These are phyloP conservation scores for Fomitopsis palustris DNA, from an alignment of 1,284 basidiomycete species.

Conservation along the genomic window DNA sequence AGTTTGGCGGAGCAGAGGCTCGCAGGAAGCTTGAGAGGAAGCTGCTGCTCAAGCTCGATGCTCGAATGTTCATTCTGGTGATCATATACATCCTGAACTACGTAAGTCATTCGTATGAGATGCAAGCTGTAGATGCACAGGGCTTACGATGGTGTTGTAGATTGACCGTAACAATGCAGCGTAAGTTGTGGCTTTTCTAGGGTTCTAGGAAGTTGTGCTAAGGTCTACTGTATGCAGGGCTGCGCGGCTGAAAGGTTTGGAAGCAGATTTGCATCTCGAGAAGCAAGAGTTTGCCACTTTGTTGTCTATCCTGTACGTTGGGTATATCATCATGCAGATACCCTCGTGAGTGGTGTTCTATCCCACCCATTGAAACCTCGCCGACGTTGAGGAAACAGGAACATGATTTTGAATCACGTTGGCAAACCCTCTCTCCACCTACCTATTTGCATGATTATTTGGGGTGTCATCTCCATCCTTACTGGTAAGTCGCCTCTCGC, in stretches of 20 bases:
- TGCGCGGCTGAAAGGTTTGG: constrained; percentile 67
- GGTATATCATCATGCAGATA: constrained; percentile 79
- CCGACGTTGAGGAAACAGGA: constrained; percentile 35
- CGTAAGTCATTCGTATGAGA: constrained; percentile 35
- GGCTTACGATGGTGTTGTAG: constrained; percentile 25
- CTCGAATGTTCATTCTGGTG: constrained; percentile 61
- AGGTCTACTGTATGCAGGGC: constrained; percentile 37
- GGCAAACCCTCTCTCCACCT: constrained; percentile 75
- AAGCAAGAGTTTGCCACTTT: constrained; percentile 69
- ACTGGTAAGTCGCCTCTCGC: constrained; percentile 39
- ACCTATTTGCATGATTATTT: constrained; percentile 66
- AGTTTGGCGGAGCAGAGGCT: constrained; percentile 41
- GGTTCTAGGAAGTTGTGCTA: background rate
- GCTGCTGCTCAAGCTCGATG: constrained; percentile 60
- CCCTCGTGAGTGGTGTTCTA: constrained; percentile 51
- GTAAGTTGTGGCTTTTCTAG: constrained; percentile 30
- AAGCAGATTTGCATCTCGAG: constrained; percentile 60
- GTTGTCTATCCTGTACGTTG: constrained; percentile 73
- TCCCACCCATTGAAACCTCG: background rate
- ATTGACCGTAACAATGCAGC: constrained; percentile 68
- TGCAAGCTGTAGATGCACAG: background rate
- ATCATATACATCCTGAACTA: constrained; percentile 69
- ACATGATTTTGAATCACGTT: constrained; percentile 71
- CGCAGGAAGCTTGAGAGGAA: constrained; percentile 44
- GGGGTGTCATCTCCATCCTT: constrained; percentile 64